These are phyloP conservation scores for Kwoniella europaea DNA, from an alignment of 768 basidiomycete genomes.

Conservation along the genomic window DNA sequence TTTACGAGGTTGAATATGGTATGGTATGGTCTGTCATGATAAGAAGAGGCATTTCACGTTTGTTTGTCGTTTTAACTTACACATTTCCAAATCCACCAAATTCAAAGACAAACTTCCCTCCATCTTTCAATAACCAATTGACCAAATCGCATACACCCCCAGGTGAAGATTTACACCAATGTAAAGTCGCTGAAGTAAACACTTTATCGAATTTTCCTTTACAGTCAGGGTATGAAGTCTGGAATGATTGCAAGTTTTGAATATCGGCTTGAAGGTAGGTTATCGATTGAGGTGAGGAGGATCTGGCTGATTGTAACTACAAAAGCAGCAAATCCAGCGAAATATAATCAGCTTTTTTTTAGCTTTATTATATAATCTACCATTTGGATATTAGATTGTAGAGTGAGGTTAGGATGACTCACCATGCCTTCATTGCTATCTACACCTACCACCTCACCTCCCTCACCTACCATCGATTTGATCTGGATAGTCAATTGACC, in stretches of 20 bases:
- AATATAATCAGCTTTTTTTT: no score
- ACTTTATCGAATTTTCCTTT: conserved; percentile 69
- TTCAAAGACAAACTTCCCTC: conserved; percentile 75
- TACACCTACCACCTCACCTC: conserved; percentile 66
- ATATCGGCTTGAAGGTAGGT: conserved; percentile 40
- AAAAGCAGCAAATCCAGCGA: no score
- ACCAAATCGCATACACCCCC: conserved; percentile 68
- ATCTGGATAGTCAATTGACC: conserved; percentile 74
- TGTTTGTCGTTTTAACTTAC: conserved; percentile 57
- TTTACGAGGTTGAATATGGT: neutral
- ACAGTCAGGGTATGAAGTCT: conserved; percentile 20
- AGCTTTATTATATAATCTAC: no score
- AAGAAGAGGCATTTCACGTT: no score
- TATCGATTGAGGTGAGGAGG: conserved; percentile 60
- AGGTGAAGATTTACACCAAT: conserved; percentile 84
- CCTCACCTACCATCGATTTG: conserved; percentile 63
- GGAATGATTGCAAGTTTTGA: conserved; percentile 60
- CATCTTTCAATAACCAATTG: conserved; percentile 69
- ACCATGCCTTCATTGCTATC: conserved; percentile 79
- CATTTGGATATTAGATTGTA: neutral
- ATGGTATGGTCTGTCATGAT: no score
- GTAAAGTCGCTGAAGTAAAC: conserved; percentile 78
- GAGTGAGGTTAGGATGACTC: conserved; percentile 30
- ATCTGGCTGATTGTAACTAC: conserved; percentile 66
- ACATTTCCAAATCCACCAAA: conserved; percentile 78